These are phyloP conservation scores for Podila minutissima DNA, from an alignment of 192 early-diverging fungal species.

Conservation along the genomic window DNA sequence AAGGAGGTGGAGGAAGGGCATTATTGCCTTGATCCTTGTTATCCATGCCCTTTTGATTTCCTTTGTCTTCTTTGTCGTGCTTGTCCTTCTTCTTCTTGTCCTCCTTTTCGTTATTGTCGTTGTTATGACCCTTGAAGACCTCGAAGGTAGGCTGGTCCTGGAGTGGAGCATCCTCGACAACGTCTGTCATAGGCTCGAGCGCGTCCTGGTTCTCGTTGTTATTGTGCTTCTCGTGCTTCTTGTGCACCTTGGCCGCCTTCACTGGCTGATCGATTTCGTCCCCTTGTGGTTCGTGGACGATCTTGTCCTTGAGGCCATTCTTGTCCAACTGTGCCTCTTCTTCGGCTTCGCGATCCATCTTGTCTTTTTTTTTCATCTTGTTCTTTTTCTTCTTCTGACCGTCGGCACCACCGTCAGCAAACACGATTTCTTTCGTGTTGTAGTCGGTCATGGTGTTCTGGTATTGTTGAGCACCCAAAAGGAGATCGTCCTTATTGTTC, in stretches of 20 bases:
- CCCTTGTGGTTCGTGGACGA: too few relatives aligned
- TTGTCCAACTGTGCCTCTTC: neutral
- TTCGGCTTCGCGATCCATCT: neutral
- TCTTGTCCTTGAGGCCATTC: neutral
- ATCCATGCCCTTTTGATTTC: neutral
- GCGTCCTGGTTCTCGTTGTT: neutral
- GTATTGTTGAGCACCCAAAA: neutral
- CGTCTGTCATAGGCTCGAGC: too few relatives aligned
- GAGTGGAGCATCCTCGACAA: too few relatives aligned
- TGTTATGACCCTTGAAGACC: neutral
- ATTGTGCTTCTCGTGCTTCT: neutral
- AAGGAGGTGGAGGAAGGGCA: neutral
- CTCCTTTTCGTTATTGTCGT: neutral
- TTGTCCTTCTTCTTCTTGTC: neutral
- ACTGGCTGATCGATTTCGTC: neutral
- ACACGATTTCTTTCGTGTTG: neutral
- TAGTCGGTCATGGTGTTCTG: neutral
- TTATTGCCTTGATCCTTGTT: neutral
- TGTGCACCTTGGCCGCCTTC: too few relatives aligned
- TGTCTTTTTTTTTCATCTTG: slow-evolving; percentile 9
- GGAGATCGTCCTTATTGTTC: neutral
- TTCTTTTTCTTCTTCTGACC: neutral
- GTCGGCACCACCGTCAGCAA: too few relatives aligned
- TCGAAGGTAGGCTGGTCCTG: neutral
- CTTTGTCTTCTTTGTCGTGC: slow-evolving; percentile 6